Conservation (phyloP, 495 filamentous ascomycete species). For the Daldinia decipiens region DNA sequence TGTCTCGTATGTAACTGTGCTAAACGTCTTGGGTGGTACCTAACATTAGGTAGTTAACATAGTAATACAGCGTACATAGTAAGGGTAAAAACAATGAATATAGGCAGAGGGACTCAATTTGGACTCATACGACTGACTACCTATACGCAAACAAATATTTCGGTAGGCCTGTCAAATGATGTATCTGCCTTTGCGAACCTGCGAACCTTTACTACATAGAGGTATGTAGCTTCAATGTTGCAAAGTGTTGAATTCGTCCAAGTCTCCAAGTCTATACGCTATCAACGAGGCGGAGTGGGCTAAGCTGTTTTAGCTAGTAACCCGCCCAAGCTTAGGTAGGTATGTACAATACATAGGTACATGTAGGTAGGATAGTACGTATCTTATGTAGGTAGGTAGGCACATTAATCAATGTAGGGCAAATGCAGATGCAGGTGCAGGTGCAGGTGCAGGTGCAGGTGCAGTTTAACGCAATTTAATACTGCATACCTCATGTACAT, state of each 20-base stretch:
- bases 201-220: neutral
- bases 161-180: neutral
- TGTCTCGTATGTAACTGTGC: neutral
- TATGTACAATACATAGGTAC: too few species aligned
- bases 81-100: neutral
- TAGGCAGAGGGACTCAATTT: neutral
- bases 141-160: conserved; percentile 8
- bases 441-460: too few species aligned
- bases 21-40: neutral
- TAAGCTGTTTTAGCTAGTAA: neutral
- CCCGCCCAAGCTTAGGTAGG: conserved; percentile 1
- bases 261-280: conserved; percentile 1
- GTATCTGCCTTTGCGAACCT: neutral
- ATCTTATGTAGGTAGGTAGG: neutral
- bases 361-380: neutral
- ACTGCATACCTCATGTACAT: neutral
- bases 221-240: too few species aligned
- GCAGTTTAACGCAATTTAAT: neutral
- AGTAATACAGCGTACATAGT: neutral
- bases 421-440: neutral
- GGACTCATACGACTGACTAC: neutral
- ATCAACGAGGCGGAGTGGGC: neutral
- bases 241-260: neutral
- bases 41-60: too few species aligned
- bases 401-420: too few species aligned